These are phyloP conservation scores for Casuarina cunninghamiana DNA, from an alignment of 306 rosid species.

Conservation along the genomic window DNA sequence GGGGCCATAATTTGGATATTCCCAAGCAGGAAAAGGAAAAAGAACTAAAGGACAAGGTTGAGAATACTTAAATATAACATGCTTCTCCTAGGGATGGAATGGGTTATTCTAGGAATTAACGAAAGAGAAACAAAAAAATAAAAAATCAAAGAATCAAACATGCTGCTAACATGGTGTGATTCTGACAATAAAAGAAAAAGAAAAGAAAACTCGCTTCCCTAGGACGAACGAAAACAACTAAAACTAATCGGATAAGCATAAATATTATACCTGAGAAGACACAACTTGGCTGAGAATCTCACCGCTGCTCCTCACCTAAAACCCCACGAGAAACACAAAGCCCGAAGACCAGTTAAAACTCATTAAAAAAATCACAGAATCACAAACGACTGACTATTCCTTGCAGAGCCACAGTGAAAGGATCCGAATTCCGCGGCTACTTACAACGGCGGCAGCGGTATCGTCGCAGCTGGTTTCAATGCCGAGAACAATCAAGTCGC, in stretches of 20 bases:
- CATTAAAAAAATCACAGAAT: conserved; percentile 4
- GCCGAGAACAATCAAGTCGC: conserved; percentile 65
- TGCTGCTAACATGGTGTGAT: background rate
- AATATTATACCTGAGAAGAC: conserved; percentile 74
- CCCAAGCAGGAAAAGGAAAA: background rate
- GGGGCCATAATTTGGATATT: background rate
- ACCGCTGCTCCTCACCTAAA: conserved; percentile 78
- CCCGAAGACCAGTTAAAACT: conserved; percentile 10
- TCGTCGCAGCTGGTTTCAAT: conserved; percentile 99
- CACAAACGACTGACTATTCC: background rate
- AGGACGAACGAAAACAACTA: background rate
- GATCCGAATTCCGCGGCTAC: conserved; percentile 15
- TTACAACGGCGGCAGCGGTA: conserved; percentile 90
- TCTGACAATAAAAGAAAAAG: background rate
- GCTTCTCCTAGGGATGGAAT: background rate
- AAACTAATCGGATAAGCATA: background rate
- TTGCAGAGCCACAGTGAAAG: background rate
- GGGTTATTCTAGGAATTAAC: background rate
- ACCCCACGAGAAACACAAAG: conserved; percentile 10
- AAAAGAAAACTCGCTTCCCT: background rate
- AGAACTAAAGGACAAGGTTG: background rate
- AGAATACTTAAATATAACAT: background rate
- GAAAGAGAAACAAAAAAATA: background rate
- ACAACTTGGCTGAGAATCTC: conserved; percentile 89
- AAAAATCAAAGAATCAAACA: background rate